phyloP scores from a whole-genome alignment of 2,329 filamentous ascomycete genomes.

The Pseudogymnoascus sp. region DNA sequence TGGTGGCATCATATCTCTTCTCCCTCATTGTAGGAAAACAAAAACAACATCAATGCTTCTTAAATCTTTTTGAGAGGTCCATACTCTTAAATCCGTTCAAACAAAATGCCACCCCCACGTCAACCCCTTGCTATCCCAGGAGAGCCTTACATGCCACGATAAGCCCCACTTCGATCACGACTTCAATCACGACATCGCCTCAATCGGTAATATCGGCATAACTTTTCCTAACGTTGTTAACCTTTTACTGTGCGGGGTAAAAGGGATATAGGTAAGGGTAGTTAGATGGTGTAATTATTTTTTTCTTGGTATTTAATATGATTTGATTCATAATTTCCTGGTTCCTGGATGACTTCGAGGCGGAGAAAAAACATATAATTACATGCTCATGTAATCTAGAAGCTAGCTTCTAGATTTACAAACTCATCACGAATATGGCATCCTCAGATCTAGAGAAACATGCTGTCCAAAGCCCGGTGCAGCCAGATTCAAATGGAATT shows the following conservation, averaged over 20 bases:
- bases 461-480: conserved; percentile 2
- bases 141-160: not conserved
- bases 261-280: not conserved
- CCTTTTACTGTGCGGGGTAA: not conserved
- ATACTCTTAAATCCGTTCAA: not conserved
- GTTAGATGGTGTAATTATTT: not conserved
- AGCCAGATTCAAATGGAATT: not conserved
- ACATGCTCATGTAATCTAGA: conserved; percentile 8
- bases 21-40: no score
- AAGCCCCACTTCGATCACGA: conserved; percentile 12
- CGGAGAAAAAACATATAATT: not conserved
- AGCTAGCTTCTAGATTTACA: conserved; percentile 3
- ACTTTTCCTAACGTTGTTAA: conserved; percentile 6
- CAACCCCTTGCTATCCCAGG: not conserved
- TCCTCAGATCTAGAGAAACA: conserved; percentile 16
- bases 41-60: no score
- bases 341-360: conserved; percentile 1
- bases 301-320: not conserved
- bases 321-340: not conserved
- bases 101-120: not conserved
- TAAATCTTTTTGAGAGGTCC: not conserved
- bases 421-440: conserved; percentile 8
- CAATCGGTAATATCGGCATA: conserved; percentile 13
- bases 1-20: no score
- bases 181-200: conserved; percentile 20